A percentile compares a stretch with the other conserved stretches of the same genome.
phyloP scores from a whole-genome alignment of 2,329 filamentous ascomycete genomes.

The Penicillium sp. region DNA sequence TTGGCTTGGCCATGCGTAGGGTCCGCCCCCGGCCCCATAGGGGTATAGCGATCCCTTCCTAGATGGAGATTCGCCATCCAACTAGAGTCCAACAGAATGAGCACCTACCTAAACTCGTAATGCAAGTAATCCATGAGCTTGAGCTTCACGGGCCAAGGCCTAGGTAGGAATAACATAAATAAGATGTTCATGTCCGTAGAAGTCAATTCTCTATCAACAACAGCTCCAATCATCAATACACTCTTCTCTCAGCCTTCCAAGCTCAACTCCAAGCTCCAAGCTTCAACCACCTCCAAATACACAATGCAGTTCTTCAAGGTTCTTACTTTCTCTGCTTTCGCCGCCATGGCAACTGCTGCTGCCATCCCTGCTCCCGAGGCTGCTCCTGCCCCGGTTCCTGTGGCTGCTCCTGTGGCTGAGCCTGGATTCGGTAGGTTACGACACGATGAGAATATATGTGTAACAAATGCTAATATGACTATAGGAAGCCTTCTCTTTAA shows the following conservation, averaged over 20 bases:
- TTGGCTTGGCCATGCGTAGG: not conserved
- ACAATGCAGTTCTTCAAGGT: not conserved
- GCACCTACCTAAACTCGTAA: not conserved
- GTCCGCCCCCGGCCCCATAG: not conserved
- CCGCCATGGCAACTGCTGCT: not conserved
- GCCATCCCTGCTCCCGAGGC: not conserved
- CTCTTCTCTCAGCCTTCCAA: not conserved
- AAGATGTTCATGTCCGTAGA: not conserved
- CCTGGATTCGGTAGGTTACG: not conserved
- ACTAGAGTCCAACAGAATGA: not conserved
- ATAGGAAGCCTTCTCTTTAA: not conserved
- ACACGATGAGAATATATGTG: too few species aligned
- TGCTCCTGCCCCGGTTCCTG: not conserved
- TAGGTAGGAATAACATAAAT: not conserved
- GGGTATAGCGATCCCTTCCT: not conserved
- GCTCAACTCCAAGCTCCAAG: not conserved
- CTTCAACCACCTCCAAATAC: not conserved
- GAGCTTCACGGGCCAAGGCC: not conserved
- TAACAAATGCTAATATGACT: not conserved
- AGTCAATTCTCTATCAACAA: not conserved
- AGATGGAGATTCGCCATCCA: not conserved
- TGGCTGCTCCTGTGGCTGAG: not conserved
- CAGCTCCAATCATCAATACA: not conserved
- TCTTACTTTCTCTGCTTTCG: slow-evolving; percentile 24
- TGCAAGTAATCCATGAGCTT: not conserved